These are phyloP conservation scores for Acmispon strigosus DNA, from an alignment of 306 rosid genomes.

Conservation along the genomic window DNA sequence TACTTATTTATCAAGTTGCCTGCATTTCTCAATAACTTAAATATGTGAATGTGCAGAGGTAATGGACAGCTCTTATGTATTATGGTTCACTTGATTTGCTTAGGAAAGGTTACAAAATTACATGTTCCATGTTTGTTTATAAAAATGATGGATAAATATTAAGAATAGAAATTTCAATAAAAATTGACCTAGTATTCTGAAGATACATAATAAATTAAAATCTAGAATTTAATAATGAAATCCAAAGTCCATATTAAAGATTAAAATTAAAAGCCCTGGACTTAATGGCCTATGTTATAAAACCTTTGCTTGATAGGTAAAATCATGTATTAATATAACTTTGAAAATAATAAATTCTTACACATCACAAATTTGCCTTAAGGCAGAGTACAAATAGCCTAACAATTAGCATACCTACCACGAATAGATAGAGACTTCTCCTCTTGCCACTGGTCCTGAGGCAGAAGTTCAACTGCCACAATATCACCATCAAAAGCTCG, in stretches of 20 bases:
- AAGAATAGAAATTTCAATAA: background rate
- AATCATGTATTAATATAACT: background rate
- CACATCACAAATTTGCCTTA: background rate
- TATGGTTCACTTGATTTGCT: background rate
- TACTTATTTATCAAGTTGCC: background rate
- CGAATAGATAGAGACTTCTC: conserved; percentile 66
- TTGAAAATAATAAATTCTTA: background rate
- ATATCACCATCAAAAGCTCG: conserved; percentile 94
- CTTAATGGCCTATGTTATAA: background rate
- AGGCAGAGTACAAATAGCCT: background rate
- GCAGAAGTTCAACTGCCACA: conserved; percentile 90
- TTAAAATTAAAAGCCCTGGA: background rate
- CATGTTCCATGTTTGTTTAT: background rate
- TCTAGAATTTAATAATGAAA: background rate
- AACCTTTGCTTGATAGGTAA: background rate
- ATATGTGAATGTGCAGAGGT: background rate
- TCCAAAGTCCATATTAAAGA: background rate
- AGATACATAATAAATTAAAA: background rate
- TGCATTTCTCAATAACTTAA: background rate
- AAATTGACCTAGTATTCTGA: background rate
- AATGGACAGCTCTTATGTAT: background rate
- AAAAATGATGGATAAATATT: background rate
- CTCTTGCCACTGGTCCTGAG: conserved; percentile 86
- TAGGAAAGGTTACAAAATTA: background rate
- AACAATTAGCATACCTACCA: conserved; percentile 47